Conservation (phyloP, 1,284 basidiomycete species). For the Ceratobasidium sp. region DNA sequence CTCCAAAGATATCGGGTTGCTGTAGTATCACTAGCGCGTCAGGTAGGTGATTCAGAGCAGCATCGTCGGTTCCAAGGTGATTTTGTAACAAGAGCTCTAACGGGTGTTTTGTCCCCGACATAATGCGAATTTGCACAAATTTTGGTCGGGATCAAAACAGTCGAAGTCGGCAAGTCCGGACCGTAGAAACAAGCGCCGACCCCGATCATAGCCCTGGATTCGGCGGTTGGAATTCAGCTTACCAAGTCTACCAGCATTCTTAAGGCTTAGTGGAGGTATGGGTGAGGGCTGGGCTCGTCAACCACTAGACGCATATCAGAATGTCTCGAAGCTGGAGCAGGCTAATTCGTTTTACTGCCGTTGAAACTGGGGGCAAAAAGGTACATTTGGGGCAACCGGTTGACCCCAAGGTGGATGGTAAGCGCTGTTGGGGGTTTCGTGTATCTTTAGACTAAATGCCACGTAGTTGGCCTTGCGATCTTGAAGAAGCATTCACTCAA, state of each 20-base stretch:
- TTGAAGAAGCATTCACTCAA: conserved; percentile 61
- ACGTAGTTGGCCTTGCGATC: conserved; percentile 70
- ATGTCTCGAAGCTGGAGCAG: conserved; percentile 62
- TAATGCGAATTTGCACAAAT: conserved; percentile 12
- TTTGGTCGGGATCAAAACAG: conserved; percentile 24
- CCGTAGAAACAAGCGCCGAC: not conserved
- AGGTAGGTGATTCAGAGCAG: conserved; percentile 63
- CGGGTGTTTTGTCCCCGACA: conserved; percentile 50
- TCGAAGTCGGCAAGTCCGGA: not conserved
- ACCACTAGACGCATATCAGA: too few relatives aligned
- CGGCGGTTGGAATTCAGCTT: not conserved
- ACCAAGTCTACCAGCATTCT: not conserved
- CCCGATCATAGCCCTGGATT: too few relatives aligned
- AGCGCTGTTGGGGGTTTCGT: conserved; percentile 43
- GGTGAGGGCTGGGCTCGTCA: not conserved
- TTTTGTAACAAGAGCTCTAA: conserved; percentile 71
- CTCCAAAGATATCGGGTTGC: conserved; percentile 53
- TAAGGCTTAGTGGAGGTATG: not conserved
- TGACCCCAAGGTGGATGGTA: conserved; percentile 68
- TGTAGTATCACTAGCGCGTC: conserved; percentile 62
- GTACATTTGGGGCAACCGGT: conserved; percentile 81
- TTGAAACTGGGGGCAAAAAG: conserved; percentile 63
- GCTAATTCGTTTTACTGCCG: conserved; percentile 81
- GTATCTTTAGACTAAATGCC: not conserved
- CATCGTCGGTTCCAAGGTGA: conserved; percentile 70